Conservation (phyloP, 2,329 filamentous ascomycete genomes). For the Atkinsonella texensis region DNA sequence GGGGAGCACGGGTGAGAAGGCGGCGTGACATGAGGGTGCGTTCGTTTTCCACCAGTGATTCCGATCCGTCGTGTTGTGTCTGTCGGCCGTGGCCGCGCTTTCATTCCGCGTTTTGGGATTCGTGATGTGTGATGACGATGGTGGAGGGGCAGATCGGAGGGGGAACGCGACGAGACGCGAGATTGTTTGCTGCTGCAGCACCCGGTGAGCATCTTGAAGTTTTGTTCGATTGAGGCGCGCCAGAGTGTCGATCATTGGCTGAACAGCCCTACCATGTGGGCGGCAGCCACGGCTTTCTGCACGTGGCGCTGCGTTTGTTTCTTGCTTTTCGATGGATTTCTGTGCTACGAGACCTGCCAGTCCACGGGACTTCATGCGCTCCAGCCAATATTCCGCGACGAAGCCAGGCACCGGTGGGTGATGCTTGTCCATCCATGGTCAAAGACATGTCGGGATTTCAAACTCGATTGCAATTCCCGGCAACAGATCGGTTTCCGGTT, state of each 20-base stretch:
- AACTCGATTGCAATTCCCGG: no score
- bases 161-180: constrained; percentile 2
- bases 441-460: no score
- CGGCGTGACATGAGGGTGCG: constrained; percentile 20
- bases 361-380: neutral
- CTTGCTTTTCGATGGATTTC: neutral
- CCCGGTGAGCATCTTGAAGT: neutral
- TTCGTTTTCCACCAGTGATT: neutral
- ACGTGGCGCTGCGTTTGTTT: constrained; percentile 1
- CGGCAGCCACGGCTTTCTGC: neutral
- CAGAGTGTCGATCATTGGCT: neutral
- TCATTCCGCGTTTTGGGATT: no score
- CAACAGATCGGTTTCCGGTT: no score
- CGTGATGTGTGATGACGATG: neutral
- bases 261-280: neutral
- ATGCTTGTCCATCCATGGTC: no score
- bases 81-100: neutral
- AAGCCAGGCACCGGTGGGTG: no score
- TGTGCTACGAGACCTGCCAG: neutral
- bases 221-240: neutral
- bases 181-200: neutral
- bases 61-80: neutral
- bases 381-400: no score
- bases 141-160: neutral
- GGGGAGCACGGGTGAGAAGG: constrained; percentile 16